Evolutionary conservation across 2,329 filamentous ascomycete species (phyloP), one percentile per base, ranked within the genome.

Genomic region (Juglanconis juglandina): DNA sequence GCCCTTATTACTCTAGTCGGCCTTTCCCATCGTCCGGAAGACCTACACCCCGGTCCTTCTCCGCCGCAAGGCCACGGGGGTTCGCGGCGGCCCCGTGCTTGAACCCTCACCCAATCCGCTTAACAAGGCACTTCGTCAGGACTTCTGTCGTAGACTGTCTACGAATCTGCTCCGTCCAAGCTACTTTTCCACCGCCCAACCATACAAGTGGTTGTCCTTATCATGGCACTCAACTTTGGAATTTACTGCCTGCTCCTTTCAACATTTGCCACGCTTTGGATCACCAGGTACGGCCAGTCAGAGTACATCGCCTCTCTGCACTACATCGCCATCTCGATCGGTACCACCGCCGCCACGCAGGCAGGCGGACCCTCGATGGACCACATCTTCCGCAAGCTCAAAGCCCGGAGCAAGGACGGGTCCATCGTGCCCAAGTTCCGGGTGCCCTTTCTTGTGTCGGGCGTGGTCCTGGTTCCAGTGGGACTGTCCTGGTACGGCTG

Each of bases 221-320:
- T 81, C 59, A 73, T 81, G 9, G 77, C 79, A 0, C 75, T 82
- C 32, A 68, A 81, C 3, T 85, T 83, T 62, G 81, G 81, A 1
- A 75, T 82, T n/a, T 75, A 84, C 53, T 84, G 83, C 62, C 70
- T 84, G 3, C 72, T 84, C 63, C 78, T 84, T 54, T 81, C 81
- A 1, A 84, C 81, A 0, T 82, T 84, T 60, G 77, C 82, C 0
- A 65, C 68, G 7, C 75, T 85, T 0, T 86, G 80, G 69, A 73
- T 75, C 13, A 65, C 71, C 0, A 71, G 76, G 47, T 85, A 85
- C 56, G 69, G 73, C 17, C 78, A 82, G 63, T 76, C 75, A 1
- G 70, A 76, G 5, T 78, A 78, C 1, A 71, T 73, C 5, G 76
- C 79, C 0, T 81, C 82, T 13, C 70, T 86, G 2, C 77, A 82